Evolutionary conservation across 805 yeast genomes (phyloP), one percentile per base, ranked within the genome.

Genomic region (Soucietia sequanensis): DNA sequence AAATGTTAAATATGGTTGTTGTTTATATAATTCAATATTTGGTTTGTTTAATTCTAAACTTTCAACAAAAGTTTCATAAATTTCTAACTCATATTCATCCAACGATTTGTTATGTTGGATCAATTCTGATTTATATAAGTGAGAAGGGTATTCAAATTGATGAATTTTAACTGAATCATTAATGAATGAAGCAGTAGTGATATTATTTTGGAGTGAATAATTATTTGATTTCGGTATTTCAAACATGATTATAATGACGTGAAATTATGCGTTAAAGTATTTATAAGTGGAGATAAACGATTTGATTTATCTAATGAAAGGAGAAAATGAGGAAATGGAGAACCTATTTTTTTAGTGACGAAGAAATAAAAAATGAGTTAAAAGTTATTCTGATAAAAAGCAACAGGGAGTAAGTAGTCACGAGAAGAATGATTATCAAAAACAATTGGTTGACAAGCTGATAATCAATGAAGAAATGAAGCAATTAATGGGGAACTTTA

Each of bases 1-100:
- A 64, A 87, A 78, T 34, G 80, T 76, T 39, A 91, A 68, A 52
- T 89, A 95, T 8, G 97, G 97, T 62, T 91, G 99, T 45, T 85
- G 83, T 39, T 78, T 81, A 48, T 89, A 84, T 60, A 88, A 69
- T 27, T 54, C 57, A 25, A 64, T 34, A 44, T 68, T 65, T 10
- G 91, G 84, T 38, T 65, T 70, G 46, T 64, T 57, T 21, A 47
- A 48, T 23, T 62, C 49, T 29, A 53, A 46, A 18, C 56, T 25
- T 60, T 65, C 41, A 47, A 61, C 29, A 65, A 63, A 46, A 48
- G 62, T 34, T 44, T 60, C 43, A 56, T 60, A 65, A 11, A 80
- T 62, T 39, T 80, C 85, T 15, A 59, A 60, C 33, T 68, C 69
- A 48, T 80, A 80, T 45, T 80, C 85, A 9, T 62, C 56, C 10